Percentiles rank a stretch among this genome's conserved stretches.
Evolutionary conservation across 2,329 filamentous ascomycete genomes (phyloP).

Genomic region (Cladophialophora bantiana): DNA sequence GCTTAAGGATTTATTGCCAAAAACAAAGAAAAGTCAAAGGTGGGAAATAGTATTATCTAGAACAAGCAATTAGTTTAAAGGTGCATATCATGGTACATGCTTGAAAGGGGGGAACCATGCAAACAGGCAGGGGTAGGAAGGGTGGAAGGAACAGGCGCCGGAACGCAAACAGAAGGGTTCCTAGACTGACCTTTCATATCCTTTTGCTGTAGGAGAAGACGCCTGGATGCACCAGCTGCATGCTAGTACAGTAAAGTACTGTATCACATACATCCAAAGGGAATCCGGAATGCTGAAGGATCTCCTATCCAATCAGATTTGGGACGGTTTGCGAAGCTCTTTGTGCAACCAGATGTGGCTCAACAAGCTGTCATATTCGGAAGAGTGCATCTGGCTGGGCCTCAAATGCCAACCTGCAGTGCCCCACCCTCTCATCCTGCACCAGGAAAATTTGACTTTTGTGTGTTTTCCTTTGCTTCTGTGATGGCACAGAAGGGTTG

Average conservation of each 20-base stretch:
- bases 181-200: conserved; percentile 30
- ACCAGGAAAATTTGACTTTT: conserved; percentile 29
- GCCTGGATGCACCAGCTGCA: conserved; percentile 24
- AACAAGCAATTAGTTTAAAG: conserved; percentile 25
- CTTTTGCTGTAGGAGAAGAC: conserved; percentile 22
- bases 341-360: conserved; percentile 30
- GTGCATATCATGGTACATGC: conserved; percentile 27
- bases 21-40: conserved; percentile 21
- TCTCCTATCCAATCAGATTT: conserved; percentile 29
- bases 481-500: conserved; percentile 13
- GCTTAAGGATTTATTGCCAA: conserved; percentile 12
- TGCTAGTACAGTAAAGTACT: conserved; percentile 33
- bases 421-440: conserved; percentile 25
- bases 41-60: conserved; percentile 29
- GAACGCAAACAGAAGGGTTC: conserved; percentile 40
- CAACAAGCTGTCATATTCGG: conserved; percentile 33
- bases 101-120: conserved; percentile 30
- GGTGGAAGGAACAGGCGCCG: conserved; percentile 14
- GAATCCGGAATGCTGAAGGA: conserved; percentile 24
- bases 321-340: conserved; percentile 20
- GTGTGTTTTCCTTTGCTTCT: conserved; percentile 22
- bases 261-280: conserved; percentile 30
- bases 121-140: conserved; percentile 39
- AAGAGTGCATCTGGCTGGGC: conserved; percentile 29
- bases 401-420: conserved; percentile 37